phyloP scores from a whole-genome alignment of 2,329 filamentous ascomycete genomes.

The Cordyceps fumosorosea region DNA sequence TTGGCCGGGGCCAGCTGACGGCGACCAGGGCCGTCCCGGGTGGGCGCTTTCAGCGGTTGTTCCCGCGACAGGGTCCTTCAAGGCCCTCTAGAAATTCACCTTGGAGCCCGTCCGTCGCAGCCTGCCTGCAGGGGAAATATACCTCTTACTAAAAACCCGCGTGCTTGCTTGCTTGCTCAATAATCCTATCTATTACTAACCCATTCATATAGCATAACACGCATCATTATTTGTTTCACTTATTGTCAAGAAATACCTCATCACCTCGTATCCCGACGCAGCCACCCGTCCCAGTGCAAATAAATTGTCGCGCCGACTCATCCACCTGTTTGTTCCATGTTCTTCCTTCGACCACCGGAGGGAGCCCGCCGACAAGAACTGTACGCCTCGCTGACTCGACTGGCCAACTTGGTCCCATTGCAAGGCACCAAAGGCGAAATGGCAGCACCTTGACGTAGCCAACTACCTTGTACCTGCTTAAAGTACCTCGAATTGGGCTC shows the following conservation, averaged over 20 bases:
- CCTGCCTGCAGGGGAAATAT: neutral
- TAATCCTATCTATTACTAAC: neutral
- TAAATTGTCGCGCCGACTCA: neutral
- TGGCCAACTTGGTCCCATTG: neutral
- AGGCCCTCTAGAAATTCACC: neutral
- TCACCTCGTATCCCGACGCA: neutral
- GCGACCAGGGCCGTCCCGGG: neutral
- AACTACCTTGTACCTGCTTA: no score
- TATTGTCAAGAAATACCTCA: neutral
- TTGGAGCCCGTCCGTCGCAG: neutral
- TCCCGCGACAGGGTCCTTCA: slow-evolving; percentile 5
- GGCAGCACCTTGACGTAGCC: neutral
- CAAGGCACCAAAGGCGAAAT: neutral
- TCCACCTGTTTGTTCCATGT: neutral
- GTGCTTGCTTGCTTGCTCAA: neutral
- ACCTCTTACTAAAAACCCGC: no score
- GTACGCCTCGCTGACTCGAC: neutral
- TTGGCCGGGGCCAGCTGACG: slow-evolving; percentile 5
- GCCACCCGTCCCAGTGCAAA: neutral
- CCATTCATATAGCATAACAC: neutral
- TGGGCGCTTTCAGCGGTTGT: slow-evolving; percentile 9
- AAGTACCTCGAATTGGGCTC: neutral
- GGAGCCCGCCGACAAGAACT: neutral
- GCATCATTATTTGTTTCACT: neutral
- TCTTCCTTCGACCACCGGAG: neutral